A percentile compares a stretch with the other conserved stretches of the same genome.
phyloP scores from a whole-genome alignment of 208 protist species.

The Crithidia fasciculata region DNA sequence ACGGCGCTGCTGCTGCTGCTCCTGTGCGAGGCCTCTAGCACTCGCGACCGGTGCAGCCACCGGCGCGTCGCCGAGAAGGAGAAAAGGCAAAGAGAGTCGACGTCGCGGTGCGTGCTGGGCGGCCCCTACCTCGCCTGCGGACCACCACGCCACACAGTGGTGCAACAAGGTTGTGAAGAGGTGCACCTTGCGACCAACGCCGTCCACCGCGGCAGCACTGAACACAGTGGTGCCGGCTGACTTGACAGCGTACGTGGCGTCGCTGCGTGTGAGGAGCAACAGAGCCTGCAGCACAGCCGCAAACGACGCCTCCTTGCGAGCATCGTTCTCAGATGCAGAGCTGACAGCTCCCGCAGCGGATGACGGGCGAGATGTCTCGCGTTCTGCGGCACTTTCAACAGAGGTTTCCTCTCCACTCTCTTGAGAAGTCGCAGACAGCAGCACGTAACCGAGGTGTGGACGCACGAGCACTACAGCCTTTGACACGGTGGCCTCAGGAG shows the following conservation, averaged over 20 bases:
- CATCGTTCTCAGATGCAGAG: no score
- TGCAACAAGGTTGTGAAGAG: slow-evolving; percentile 20
- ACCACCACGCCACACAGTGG: slow-evolving; percentile 33
- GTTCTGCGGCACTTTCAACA: not conserved
- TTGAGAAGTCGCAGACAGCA: slow-evolving; percentile 5
- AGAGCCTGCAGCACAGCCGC: slow-evolving; percentile 10
- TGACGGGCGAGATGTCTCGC: not conserved
- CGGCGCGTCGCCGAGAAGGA: slow-evolving; percentile 12
- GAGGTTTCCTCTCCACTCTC: not conserved
- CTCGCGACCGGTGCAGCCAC: slow-evolving; percentile 1
- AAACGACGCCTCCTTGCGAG: no score
- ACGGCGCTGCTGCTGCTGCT: not conserved
- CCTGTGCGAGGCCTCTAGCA: not conserved
- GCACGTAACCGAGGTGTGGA: slow-evolving; percentile 21
- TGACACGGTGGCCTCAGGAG: not conserved
- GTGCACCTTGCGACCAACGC: slow-evolving; percentile 22
- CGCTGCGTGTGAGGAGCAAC: slow-evolving; percentile 20
- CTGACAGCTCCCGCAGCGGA: no score
- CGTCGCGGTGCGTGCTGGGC: not conserved
- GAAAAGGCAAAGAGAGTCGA: not conserved
- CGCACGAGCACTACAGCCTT: slow-evolving; percentile 6
- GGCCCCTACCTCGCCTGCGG: not conserved
- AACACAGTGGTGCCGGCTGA: not conserved
- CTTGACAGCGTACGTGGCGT: not conserved
- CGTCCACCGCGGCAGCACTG: slow-evolving; percentile 10